Evolutionary conservation across 1,284 basidiomycete genomes (phyloP), one percentile per base, ranked within the genome.

Genomic region (Tremellales sp.): DNA sequence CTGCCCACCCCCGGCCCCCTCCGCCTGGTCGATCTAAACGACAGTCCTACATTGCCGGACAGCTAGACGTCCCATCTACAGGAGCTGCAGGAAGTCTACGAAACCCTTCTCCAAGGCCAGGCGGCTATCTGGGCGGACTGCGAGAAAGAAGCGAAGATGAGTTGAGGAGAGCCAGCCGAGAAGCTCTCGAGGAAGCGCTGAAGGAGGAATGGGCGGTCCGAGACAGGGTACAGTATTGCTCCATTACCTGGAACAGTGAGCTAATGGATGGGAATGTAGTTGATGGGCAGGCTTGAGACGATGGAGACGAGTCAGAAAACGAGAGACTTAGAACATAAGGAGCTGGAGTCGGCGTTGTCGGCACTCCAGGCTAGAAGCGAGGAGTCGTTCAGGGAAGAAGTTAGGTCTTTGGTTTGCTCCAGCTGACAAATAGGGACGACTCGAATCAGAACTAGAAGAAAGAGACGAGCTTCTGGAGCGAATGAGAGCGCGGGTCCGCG

Each of bases 361-460:
- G 44, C 35, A 5, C 27, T 66, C 2, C 58, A 66, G 39, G 36
- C 40, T 16, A 54, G 64, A 38, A 50, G 39, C 3, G 63, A 70
- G 10, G 55, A 66, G 1, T 54, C 61, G 6, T 59, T 60, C 25
- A 55, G 60, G 14, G 67, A 68, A 34, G 65, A 68, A 48, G 63
- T 62, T 18, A 34, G 58, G 41, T 8, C 3, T 16, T 7, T 12
- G 21, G 14, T 27, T 27, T 21, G 28, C 4, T 37, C 9, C 21
- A 35, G 21, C 16, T 3, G 25, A 12, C 12, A 25, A n/a, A 10
- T 38, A 66, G 62, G 43, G 40, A 16, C 59, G 60, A 8, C 59
- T 71, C 25, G 69, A 71, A 40, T 49, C 57, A n/a, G 67, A 70
- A 43, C 47, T 71, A 5, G 60, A 66, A 44, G 60, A 53, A 12